These are phyloP conservation scores for Fusarium nurragi DNA, from an alignment of 2,329 filamentous ascomycete species.

Conservation along the genomic window DNA sequence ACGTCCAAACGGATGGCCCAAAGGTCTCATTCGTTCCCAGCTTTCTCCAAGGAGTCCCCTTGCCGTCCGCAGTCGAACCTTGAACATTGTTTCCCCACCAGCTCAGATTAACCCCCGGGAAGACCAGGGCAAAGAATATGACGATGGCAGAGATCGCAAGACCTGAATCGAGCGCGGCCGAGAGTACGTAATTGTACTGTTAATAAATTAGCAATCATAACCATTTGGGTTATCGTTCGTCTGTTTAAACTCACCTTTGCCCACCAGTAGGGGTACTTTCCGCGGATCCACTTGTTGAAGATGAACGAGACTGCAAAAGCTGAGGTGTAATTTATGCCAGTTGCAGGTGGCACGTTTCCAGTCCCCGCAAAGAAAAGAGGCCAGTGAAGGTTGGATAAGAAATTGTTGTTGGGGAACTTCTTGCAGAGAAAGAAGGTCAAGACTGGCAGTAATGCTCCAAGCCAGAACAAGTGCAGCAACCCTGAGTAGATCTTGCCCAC, in stretches of 20 bases:
- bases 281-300: conserved; percentile 9
- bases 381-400: background rate
- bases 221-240: accelerated
- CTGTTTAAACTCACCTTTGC: background rate
- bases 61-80: background rate
- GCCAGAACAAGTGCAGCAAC: background rate
- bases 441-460: background rate
- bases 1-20: background rate
- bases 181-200: background rate
- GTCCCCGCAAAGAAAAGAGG: conserved; percentile 4
- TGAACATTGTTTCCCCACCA: conserved; percentile 9
- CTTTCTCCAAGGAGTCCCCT: conserved; percentile 2
- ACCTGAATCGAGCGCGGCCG: background rate
- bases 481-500: background rate
- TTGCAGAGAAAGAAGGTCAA: background rate
- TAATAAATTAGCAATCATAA: background rate
- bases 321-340: background rate
- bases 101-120: background rate
- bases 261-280: background rate
- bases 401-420: background rate
- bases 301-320: background rate
- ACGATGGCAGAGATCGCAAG: background rate
- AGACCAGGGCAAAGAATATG: background rate
- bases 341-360: background rate
- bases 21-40: background rate